Conservation (phyloP, 1,139 yeast genomes). For the Geotrichum australiense region DNA sequence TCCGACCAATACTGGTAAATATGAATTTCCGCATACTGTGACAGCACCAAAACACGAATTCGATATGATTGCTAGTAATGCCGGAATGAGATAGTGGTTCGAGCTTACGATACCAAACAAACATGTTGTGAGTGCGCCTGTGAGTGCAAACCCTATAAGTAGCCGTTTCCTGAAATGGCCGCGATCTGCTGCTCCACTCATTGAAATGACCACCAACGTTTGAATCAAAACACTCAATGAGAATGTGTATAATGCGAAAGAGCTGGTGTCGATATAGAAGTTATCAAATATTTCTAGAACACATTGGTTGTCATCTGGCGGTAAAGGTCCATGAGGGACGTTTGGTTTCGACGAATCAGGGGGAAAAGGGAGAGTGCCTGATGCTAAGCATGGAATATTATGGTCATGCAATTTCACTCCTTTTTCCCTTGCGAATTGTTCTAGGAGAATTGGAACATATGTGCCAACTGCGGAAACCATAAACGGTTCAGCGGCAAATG, state of each 20-base stretch:
- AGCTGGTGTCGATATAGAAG: constrained; percentile 53
- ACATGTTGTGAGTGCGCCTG: constrained; percentile 50
- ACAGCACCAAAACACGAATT: constrained; percentile 68
- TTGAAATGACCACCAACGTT: constrained; percentile 55
- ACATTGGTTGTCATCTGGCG: constrained; percentile 31
- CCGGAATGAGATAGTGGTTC: constrained; percentile 47
- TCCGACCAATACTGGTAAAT: constrained; percentile 50
- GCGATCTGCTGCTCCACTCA: constrained; percentile 61
- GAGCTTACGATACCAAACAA: constrained; percentile 39
- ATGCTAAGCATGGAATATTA: constrained; percentile 38
- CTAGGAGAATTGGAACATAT: constrained; percentile 58
- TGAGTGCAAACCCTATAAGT: constrained; percentile 46
- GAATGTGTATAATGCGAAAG: constrained; percentile 62
- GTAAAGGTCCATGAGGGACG: constrained; percentile 15
- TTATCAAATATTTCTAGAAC: constrained; percentile 43
- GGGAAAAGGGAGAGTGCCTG: constrained; percentile 12
- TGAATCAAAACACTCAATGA: constrained; percentile 58
- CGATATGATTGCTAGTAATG: constrained; percentile 50
- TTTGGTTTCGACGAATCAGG: too few relatives aligned
- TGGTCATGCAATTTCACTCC: constrained; percentile 41
- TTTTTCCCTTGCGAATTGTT: constrained; percentile 52
- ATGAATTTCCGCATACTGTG: constrained; percentile 68
- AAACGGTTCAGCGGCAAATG: constrained; percentile 70
- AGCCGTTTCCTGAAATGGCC: constrained; percentile 47
- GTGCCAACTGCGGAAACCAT: constrained; percentile 67